A percentile compares a stretch with the other conserved stretches of the same genome.
These are phyloP conservation scores for Eruca vesicaria DNA, from an alignment of 441 rosid genomes.

Conservation along the genomic window DNA sequence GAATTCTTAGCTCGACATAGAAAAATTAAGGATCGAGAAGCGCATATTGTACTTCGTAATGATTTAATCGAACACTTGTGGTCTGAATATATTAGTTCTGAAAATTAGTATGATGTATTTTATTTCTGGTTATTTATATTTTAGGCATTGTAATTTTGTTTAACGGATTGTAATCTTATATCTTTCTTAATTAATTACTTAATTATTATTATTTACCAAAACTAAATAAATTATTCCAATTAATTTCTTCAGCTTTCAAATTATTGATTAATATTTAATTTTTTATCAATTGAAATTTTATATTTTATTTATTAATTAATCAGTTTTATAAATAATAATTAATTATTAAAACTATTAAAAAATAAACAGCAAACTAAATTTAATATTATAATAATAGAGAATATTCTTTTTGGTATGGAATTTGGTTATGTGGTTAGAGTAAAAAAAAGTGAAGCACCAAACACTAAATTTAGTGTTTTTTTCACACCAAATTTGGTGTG, in stretches of 20 bases:
- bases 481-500: background rate
- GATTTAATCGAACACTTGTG: too few relatives aligned
- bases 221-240: background rate
- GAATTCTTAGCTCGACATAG: too few relatives aligned
- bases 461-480: background rate
- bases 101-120: too few relatives aligned
- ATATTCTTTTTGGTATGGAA: background rate
- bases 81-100: too few relatives aligned
- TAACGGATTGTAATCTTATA: too few relatives aligned
- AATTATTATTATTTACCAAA: background rate
- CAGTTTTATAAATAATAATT: background rate
- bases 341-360: background rate
- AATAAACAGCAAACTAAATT: too few relatives aligned
- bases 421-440: background rate
- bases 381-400: background rate
- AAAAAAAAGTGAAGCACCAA: background rate
- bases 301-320: too few relatives aligned
- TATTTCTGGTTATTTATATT: too few relatives aligned
- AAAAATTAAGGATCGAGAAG: too few relatives aligned
- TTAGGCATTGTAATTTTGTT: too few relatives aligned
- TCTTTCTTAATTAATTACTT: background rate
- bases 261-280: too few relatives aligned
- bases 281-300: background rate
- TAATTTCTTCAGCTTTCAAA: background rate
- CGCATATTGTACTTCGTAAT: too few relatives aligned